A percentile compares a stretch with the other conserved stretches of the same genome.
These are phyloP conservation scores for Ocimum tenuiflorum DNA, from an alignment of 257 asterid genomes.

Conservation along the genomic window DNA sequence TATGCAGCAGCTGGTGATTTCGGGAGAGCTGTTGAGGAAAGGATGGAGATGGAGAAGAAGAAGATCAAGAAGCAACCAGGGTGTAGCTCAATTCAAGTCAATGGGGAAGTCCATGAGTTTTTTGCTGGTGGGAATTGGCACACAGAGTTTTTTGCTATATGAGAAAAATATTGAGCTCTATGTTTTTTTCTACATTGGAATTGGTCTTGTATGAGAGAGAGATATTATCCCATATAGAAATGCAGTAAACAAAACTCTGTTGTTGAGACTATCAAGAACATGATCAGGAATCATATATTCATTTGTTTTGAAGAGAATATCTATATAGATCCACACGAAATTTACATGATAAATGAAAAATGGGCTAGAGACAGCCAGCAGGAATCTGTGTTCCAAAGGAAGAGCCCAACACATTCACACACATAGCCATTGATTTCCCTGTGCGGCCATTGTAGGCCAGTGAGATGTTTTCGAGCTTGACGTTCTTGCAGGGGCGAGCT, in stretches of 20 bases:
- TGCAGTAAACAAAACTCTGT: too few relatives aligned
- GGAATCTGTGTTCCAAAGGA: slow-evolving; percentile 45
- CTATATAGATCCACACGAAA: too few relatives aligned
- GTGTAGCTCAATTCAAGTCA: slow-evolving; percentile 55
- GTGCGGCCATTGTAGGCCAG: slow-evolving; percentile 36
- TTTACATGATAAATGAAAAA: not conserved
- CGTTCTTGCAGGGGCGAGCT: slow-evolving; percentile 41
- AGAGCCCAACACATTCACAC: slow-evolving; percentile 41
- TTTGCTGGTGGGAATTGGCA: slow-evolving; percentile 39
- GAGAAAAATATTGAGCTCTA: too few relatives aligned
- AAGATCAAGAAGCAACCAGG: slow-evolving; percentile 49
- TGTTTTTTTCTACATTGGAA: not conserved
- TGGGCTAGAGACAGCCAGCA: slow-evolving; percentile 35
- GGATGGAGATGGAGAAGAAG: slow-evolving; percentile 44
- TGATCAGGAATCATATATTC: too few relatives aligned
- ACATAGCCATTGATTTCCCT: slow-evolving; percentile 31
- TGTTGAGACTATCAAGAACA: too few relatives aligned
- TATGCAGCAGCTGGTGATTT: slow-evolving; percentile 51
- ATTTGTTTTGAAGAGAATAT: too few relatives aligned
- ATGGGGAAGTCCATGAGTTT: slow-evolving; percentile 68
- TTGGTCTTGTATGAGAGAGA: not conserved
- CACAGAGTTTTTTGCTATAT: not conserved
- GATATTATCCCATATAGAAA: not conserved
- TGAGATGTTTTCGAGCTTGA: slow-evolving; percentile 37
- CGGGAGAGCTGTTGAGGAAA: slow-evolving; percentile 41